Base-by-base conservation (phyloP, 1,139 yeast species). In the Taphrina flavorubra region DNA sequence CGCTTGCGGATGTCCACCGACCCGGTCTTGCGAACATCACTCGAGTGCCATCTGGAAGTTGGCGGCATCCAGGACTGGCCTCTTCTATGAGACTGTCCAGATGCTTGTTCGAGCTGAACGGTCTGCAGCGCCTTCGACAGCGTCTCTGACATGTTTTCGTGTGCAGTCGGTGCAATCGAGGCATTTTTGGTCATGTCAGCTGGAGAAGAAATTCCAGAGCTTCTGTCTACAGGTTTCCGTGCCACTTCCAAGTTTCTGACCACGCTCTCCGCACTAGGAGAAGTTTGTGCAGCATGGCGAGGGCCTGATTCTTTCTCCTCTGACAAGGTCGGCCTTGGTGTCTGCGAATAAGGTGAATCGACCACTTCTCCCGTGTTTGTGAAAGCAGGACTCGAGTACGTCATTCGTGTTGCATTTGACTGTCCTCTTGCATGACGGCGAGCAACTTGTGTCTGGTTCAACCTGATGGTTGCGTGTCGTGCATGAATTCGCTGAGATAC, bases 401-500 rank as follows among this genome's bases (percentile, higher is more conserved):
- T n/a, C 13, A 44, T 8, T 7, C 47, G n/a, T 14, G 18, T 44
- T 16, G n/a, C 18, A 6, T 44, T 44, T n/a, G 47, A 44, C 47
- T 13, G 11, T 1, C 7, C 18, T 16, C 60, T 56, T 25, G 11
- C 47, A 11, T 39, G 60, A 18, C 37, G 37, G 5, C 36, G 36
- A 25, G 44, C 61, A 14, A 34, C 60, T 31, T 46, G 55, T 31
- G 42, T 56, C 16, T 57, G 59, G 14, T 63, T 63, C 46, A 46
- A 39, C 34, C 46, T 63, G 55, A 63, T 39, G 3, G 67, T 63
- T 6, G 67, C 67, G 34, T 63, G 67, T 6, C 67, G 60, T 1
- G 67, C 67, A 10, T 40, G 51, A 16, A 63, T 63, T 16, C 53
- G 53, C 10, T 51, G 46, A 2, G 67, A 46, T 11, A 63, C 47